A percentile compares a stretch with the other conserved stretches of the same genome.
Conservation (phyloP, 2,329 filamentous ascomycete genomes). For the Drechslera avenae region DNA sequence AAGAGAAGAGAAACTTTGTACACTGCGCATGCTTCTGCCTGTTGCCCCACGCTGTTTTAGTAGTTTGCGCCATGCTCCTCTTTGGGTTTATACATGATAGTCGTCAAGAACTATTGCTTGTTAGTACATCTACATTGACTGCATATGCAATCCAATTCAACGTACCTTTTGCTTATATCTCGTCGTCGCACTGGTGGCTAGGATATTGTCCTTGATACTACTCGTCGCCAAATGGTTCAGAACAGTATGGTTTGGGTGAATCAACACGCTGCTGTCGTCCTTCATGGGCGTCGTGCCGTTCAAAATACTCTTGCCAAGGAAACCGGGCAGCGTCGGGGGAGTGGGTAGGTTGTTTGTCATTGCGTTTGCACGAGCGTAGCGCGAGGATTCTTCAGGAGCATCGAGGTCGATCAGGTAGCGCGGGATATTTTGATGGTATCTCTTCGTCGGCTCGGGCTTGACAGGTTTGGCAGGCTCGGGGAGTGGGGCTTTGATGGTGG, state of each 20-base stretch:
- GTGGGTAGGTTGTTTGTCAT: conserved; percentile 80
- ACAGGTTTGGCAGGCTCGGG: conserved; percentile 37
- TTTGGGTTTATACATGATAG: conserved; percentile 95
- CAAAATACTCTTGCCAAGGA: conserved; percentile 90
- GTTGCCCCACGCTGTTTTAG: too few relatives aligned
- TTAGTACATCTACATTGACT: conserved; percentile 9
- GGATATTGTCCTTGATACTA: conserved; percentile 94
- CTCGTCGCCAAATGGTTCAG: conserved; percentile 96
- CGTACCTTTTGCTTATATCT: conserved; percentile 91
- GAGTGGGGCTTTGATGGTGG: conserved; percentile 28
- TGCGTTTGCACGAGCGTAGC: conserved; percentile 74
- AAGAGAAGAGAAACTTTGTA: not conserved
- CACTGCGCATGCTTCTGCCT: not conserved
- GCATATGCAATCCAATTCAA: conserved; percentile 1
- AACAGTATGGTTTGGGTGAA: conserved; percentile 96
- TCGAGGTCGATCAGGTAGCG: conserved; percentile 87
- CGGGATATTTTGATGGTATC: conserved; percentile 77
- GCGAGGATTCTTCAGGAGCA: conserved; percentile 75
- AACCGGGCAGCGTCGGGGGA: conserved; percentile 85
- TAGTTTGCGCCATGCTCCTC: conserved; percentile 39
- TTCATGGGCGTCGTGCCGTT: conserved; percentile 92
- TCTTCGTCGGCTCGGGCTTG: conserved; percentile 47
- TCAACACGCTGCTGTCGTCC: conserved; percentile 95
- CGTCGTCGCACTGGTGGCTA: conserved; percentile 96
- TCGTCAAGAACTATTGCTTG: conserved; percentile 80